Percentiles rank a stretch among this genome's conserved stretches.
Conservation (phyloP, 2,329 filamentous ascomycete genomes). For the Colletotrichum theobromicola region DNA sequence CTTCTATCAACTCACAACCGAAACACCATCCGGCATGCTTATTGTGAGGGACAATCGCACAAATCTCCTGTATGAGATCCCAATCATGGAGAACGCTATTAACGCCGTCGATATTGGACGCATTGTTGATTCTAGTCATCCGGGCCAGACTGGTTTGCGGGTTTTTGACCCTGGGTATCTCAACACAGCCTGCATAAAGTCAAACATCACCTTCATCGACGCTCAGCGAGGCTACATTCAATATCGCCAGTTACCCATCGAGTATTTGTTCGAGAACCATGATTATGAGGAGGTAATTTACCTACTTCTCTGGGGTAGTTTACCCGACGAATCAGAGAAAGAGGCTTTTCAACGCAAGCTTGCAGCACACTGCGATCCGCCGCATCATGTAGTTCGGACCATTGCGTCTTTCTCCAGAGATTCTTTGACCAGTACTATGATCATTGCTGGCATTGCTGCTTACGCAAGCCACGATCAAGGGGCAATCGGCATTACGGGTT, state of each 20-base stretch:
- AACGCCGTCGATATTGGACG: background rate
- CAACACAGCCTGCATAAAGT: slow-evolving; percentile 1
- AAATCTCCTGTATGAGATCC: background rate
- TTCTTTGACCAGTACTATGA: slow-evolving; percentile 39
- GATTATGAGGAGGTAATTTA: slow-evolving; percentile 31
- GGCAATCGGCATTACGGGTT: slow-evolving; percentile 25
- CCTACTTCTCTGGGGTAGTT: slow-evolving; percentile 41
- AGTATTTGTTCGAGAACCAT: slow-evolving; percentile 22
- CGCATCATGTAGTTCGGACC: background rate
- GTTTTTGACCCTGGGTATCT: background rate
- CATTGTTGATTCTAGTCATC: background rate
- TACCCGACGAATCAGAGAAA: slow-evolving; percentile 36
- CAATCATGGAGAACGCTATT: background rate
- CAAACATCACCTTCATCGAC: slow-evolving; percentile 34
- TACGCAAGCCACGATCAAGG: slow-evolving; percentile 34
- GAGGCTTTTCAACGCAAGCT: slow-evolving; percentile 1
- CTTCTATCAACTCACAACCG: background rate
- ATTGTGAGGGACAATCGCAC: background rate
- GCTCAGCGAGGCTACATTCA: slow-evolving; percentile 36
- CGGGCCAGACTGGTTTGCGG: background rate
- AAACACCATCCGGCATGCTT: background rate
- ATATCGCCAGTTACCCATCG: slow-evolving; percentile 36
- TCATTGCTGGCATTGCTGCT: slow-evolving; percentile 39
- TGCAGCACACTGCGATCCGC: background rate
- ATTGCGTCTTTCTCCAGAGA: slow-evolving; percentile 26